A percentile compares a stretch with the other conserved stretches of the same genome.
phyloP scores from a whole-genome alignment of 495 filamentous ascomycete genomes.

The Penicillium angulare region DNA sequence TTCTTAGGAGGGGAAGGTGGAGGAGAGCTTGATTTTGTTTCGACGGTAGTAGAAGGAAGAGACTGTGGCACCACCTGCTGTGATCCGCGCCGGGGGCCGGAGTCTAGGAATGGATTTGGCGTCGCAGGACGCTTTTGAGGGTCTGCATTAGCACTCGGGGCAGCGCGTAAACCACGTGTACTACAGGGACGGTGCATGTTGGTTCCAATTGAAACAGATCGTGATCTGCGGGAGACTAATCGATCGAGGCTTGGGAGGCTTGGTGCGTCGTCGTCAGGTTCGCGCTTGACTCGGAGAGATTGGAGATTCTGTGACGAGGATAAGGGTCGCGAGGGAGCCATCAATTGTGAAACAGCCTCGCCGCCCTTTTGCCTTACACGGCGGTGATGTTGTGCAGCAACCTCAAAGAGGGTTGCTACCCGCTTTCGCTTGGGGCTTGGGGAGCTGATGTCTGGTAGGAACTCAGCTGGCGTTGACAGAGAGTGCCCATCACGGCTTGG shows the following conservation, averaged over 20 bases:
- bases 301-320: conserved; percentile 38
- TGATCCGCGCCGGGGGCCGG: conserved; percentile 8
- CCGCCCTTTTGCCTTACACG: conserved; percentile 55
- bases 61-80: conserved; percentile 18
- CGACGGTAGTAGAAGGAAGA: conserved; percentile 15
- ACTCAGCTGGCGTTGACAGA: conserved; percentile 30
- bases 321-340: conserved; percentile 41
- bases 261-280: conserved; percentile 35
- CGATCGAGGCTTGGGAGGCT: conserved; percentile 33
- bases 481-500: conserved; percentile 20
- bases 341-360: conserved; percentile 54
- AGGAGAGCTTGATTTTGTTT: conserved; percentile 14
- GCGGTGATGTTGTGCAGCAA: conserved; percentile 55
- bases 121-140: conserved; percentile 26
- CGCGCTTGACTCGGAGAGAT: conserved; percentile 36
- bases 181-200: conserved; percentile 27
- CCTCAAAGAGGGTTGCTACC: conserved; percentile 56
- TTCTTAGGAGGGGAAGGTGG: conserved; percentile 27
- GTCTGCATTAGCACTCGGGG: conserved; percentile 11
- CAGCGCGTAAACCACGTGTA: conserved; percentile 14
- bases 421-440: conserved; percentile 55
- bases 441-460: conserved; percentile 42
- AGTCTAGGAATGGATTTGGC: conserved; percentile 29
- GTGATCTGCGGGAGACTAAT: conserved; percentile 29
- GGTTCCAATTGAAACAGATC: conserved; percentile 39